Evolutionary conservation across 2,329 filamentous ascomycete genomes (phyloP).

Genomic region (Lasiodiplodia sp.): DNA sequence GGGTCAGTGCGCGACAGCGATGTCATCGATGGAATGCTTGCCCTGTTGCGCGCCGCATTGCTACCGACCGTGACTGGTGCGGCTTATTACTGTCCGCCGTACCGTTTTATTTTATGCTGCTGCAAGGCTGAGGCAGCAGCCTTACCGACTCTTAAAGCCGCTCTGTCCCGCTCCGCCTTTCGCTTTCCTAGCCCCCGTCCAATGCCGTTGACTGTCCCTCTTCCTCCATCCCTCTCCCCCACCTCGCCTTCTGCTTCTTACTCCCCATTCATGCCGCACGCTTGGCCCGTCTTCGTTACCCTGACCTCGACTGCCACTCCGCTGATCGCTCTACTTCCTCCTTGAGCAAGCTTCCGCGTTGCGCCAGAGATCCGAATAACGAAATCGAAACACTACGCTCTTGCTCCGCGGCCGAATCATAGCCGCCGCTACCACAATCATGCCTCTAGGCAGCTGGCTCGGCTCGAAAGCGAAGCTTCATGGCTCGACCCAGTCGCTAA

Average conservation of each 20-base stretch:
- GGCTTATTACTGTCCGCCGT: neutral
- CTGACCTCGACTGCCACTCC: neutral
- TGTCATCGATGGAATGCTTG: slow-evolving; percentile 18
- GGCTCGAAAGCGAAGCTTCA: slow-evolving; percentile 42
- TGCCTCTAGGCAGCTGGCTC: slow-evolving; percentile 42
- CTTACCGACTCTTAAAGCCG: neutral
- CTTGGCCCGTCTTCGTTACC: slow-evolving; percentile 15
- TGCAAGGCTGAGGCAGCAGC: neutral
- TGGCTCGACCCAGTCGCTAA: slow-evolving; percentile 62
- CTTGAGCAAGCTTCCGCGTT: neutral
- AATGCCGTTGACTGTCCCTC: slow-evolving; percentile 19
- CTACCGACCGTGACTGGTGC: slow-evolving; percentile 2
- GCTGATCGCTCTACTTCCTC: slow-evolving; percentile 4
- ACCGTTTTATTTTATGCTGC: neutral
- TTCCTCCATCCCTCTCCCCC: neutral
- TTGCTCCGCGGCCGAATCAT: neutral
- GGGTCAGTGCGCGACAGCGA: slow-evolving; percentile 13
- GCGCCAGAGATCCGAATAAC: neutral
- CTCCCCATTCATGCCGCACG: slow-evolving; percentile 16
- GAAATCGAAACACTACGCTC: neutral
- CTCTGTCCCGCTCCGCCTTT: neutral
- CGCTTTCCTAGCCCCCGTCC: neutral
- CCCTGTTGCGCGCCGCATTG: slow-evolving; percentile 9
- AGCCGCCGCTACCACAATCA: neutral
- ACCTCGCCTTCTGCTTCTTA: neutral